These are phyloP conservation scores for Hericium coralloides DNA, from an alignment of 768 basidiomycete genomes.

Conservation along the genomic window DNA sequence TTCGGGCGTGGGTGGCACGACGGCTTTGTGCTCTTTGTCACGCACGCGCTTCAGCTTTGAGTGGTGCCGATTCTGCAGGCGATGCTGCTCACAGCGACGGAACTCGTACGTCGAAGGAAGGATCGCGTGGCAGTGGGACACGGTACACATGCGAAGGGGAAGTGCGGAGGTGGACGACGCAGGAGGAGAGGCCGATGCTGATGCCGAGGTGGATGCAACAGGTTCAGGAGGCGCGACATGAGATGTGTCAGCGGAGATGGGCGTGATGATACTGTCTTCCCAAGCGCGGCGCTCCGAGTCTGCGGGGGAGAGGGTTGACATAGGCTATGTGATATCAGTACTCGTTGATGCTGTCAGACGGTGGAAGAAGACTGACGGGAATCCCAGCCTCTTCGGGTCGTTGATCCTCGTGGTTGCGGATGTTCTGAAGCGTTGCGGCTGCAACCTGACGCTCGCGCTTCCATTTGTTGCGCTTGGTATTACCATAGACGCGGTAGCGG, in stretches of 20 bases:
- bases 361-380: slow-evolving; percentile 23
- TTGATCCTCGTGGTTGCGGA: slow-evolving; percentile 31
- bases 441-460: slow-evolving; percentile 36
- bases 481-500: slow-evolving; percentile 43
- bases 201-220: too few relatives aligned
- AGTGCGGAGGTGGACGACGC: slow-evolving; percentile 14
- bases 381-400: slow-evolving; percentile 26
- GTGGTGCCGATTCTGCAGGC: slow-evolving; percentile 46
- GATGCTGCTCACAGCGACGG: slow-evolving; percentile 48
- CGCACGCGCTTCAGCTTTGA: slow-evolving; percentile 42
- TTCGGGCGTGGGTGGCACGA: slow-evolving; percentile 3
- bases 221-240: too few relatives aligned
- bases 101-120: slow-evolving; percentile 38
- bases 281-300: slow-evolving; percentile 11
- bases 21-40: slow-evolving; percentile 37
- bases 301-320: slow-evolving; percentile 21
- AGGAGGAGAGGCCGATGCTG: too few relatives aligned
- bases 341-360: neutral
- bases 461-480: slow-evolving; percentile 47
- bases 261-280: slow-evolving; percentile 7
- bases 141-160: slow-evolving; percentile 44
- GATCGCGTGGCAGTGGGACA: slow-evolving; percentile 46
- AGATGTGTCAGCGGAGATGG: too few relatives aligned
- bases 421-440: slow-evolving; percentile 29
- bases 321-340: slow-evolving; percentile 18